Conservation (phyloP, 495 filamentous ascomycete genomes). For the Xylaria intraflava region DNA sequence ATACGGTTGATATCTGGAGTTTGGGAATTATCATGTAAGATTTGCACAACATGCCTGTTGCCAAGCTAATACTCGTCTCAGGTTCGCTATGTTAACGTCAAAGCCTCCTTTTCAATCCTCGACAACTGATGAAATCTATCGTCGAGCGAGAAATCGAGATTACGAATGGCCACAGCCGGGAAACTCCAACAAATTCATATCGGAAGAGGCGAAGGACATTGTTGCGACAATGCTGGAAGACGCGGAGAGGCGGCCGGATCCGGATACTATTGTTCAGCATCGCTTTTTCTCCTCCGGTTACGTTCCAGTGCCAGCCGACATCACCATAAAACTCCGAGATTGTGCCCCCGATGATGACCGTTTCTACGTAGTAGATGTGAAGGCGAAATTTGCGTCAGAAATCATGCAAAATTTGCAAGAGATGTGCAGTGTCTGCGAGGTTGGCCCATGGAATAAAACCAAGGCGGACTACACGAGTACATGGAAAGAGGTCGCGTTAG, state of each 20-base stretch:
- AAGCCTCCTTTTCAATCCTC: conserved; percentile 83
- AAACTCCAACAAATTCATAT: conserved; percentile 44
- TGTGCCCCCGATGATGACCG: conserved; percentile 36
- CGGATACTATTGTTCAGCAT: conserved; percentile 77
- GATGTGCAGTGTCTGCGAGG: conserved; percentile 39
- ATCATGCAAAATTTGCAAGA: conserved; percentile 34
- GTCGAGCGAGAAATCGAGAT: conserved; percentile 59
- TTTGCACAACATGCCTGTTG: not conserved
- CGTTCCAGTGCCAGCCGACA: conserved; percentile 46
- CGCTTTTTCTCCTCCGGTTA: conserved; percentile 66
- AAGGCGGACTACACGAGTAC: conserved; percentile 49
- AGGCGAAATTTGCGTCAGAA: conserved; percentile 17
- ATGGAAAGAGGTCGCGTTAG: conserved; percentile 60
- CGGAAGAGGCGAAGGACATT: conserved; percentile 64
- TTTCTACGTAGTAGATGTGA: conserved; percentile 33
- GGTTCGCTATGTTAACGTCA: conserved; percentile 85
- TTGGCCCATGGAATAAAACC: conserved; percentile 42
- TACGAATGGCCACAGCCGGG: conserved; percentile 68
- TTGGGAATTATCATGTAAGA: conserved; percentile 89
- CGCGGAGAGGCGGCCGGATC: conserved; percentile 65
- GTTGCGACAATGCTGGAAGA: conserved; percentile 69
- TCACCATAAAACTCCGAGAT: conserved; percentile 45
- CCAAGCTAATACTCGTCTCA: conserved; percentile 20
- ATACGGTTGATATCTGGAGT: conserved; percentile 92
- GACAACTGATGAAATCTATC: conserved; percentile 81